phyloP scores from a whole-genome alignment of 768 basidiomycete species.

The Rossbeevera mucosa region DNA sequence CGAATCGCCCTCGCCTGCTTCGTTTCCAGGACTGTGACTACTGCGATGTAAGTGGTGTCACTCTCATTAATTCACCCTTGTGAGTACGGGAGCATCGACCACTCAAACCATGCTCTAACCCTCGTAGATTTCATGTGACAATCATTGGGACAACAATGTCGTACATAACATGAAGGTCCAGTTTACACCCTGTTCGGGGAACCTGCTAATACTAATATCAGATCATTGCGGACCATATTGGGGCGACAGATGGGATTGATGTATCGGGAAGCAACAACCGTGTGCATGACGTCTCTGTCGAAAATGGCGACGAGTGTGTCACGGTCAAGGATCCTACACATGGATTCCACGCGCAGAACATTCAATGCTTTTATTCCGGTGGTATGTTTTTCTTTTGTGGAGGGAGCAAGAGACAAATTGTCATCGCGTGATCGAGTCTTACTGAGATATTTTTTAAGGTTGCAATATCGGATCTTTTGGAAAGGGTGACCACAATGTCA shows the following conservation, averaged over 20 bases:
- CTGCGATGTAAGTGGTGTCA: conserved; percentile 13
- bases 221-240: conserved; percentile 14
- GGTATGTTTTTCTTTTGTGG: not conserved
- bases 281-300: conserved; percentile 33
- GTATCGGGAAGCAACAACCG: conserved; percentile 28
- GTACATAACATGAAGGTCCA: conserved; percentile 9
- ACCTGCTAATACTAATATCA: not conserved
- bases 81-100: not conserved
- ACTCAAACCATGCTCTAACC: not conserved
- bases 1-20: conserved; percentile 3
- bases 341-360: conserved; percentile 11
- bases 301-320: conserved; percentile 32
- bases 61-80: conserved; percentile 9
- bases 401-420: not conserved
- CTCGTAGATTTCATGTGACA: conserved; percentile 10
- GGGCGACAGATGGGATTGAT: conserved; percentile 9
- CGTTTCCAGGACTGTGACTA: conserved; percentile 5
- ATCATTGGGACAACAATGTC: conserved; percentile 9
- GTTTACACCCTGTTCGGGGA: not conserved
- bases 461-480: conserved; percentile 17
- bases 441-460: conserved; percentile 2
- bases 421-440: not conserved
- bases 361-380: conserved; percentile 8
- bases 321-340: conserved; percentile 32
- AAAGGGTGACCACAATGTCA: not conserved